These are phyloP conservation scores for Lactarius psammicola DNA, from an alignment of 768 basidiomycete species.

Conservation along the genomic window DNA sequence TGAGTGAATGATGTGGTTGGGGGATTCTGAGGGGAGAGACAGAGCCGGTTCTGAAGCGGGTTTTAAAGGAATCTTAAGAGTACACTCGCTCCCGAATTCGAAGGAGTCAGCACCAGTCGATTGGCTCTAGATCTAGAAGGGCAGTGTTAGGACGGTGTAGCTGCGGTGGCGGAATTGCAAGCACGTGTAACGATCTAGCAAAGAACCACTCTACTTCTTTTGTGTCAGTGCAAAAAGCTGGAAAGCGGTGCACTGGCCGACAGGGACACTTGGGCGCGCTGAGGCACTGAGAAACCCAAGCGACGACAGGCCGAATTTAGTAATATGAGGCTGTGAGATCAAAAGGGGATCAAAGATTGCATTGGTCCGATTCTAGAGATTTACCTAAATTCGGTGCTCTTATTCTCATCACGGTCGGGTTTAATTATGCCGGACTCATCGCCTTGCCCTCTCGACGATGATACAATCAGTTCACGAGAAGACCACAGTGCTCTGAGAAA, in stretches of 20 bases:
- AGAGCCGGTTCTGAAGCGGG: not conserved
- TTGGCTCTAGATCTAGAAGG: not conserved
- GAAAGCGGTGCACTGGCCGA: constrained; percentile 12
- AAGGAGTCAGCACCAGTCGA: constrained; percentile 17
- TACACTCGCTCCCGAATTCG: not conserved
- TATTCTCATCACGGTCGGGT: not conserved
- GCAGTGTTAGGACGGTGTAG: constrained; percentile 1
- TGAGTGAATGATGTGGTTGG: not conserved
- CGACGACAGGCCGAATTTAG: not conserved
- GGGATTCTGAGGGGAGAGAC: not conserved
- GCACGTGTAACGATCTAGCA: constrained; percentile 17
- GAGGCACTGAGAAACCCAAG: not conserved
- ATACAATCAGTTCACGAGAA: no score
- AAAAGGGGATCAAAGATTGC: not conserved
- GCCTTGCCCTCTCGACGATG: not conserved
- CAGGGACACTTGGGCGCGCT: not conserved
- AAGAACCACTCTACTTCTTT: not conserved
- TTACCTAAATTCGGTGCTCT: not conserved
- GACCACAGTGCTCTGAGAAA: not conserved
- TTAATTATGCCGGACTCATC: not conserved
- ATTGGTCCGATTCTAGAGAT: not conserved
- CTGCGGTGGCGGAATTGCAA: constrained; percentile 4
- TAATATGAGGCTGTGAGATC: not conserved
- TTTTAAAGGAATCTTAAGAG: not conserved
- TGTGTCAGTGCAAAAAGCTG: not conserved